Base-by-base conservation (phyloP, 2,329 filamentous ascomycete genomes). In the Colletotrichum lupini region DNA sequence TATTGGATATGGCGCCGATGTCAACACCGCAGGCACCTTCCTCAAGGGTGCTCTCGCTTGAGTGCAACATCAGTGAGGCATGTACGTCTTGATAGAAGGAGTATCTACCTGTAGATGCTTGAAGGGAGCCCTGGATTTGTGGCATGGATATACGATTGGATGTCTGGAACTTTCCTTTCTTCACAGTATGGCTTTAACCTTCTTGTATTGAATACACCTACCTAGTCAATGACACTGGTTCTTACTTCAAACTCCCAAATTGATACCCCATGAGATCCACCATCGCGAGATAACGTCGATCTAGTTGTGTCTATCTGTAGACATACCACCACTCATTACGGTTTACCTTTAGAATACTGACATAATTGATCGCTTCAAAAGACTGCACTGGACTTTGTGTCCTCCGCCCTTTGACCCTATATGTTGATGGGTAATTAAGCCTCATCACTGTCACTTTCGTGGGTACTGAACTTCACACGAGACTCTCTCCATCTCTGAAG, bases 401-500 rank as follows among this genome's bases (percentile, higher is more conserved):
- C 14, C 12, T n/a, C 5, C 22, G 4, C 4, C 12, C 22, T 22
- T 26, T 28, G 19, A 14, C 22, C 24, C 5, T 12, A 26, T 14
- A n/a, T 12, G 16, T 4, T 9, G 1, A 1, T 6, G 4, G 4
- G n/a, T 6, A 2, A 16, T 72, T 16, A 74, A 24, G 55, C 26
- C 56, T 74, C 73, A 1, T 74, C 69, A 12, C 14, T 52, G 5
- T 67, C 64, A 55, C 70, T 74, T 6, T 76, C 69, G 6, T 61
- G 58, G n/a, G 53, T 62, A 37, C 52, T 58, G 1, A 42, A 49
- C 49, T 70, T 76, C 2, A 56, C 72, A n/a, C 64, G 69, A 3
- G 46, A 62, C 55, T 75, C 74, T 9, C 60, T 66, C 75, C 76
- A 75, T 26, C 42, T 74, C 56, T 78, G 76, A 16, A 80, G 22